Base-by-base conservation (phyloP, 2,329 filamentous ascomycete species). In the Cladophialophora bantiana region DNA sequence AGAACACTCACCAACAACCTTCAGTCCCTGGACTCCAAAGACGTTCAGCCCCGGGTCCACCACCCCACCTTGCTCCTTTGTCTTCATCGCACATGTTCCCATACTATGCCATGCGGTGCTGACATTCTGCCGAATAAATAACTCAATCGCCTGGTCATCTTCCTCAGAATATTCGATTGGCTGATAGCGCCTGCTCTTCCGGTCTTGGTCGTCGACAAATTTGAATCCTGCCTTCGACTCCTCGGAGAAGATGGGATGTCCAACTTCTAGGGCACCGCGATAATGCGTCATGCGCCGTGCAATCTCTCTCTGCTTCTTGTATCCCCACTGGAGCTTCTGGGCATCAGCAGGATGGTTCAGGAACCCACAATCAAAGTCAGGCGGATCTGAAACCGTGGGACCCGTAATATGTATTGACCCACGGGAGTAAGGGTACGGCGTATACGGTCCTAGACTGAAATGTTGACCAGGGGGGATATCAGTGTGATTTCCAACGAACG, bases 271-370 rank as follows among this genome's bases (percentile, higher is more conserved):
- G 66, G 80, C 78, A 32, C 81, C 80, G 10, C 76, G 76, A 75
- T 84, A 88, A 65, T 82, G 79, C 1, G 81, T 76, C 73, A 85
- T 84, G 12, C 86, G 84, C 2, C 88, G 83, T 31, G 82, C 78
- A 60, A 89, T 83, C 75, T 89, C 87, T 2, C 89, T 85, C n/a
- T 82, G 81, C 72, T 84, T 85, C 76, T 90, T 90, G 79, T 90
- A 90, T 0, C 79, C 83, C 87, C 87, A 89, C 9, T 87, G 71
- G 12, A 86, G 83, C 71, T 83, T 86, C 74, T 84, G 84, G n/a
- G 86, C 75, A 1, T 85, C 83, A 69, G 87, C 77, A 10, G 77
- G 71, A 59, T 89, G 84, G 4, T 77, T 81, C 36, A 90, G 80
- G 75, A 83, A 88, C 6, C 87, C 88, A 0, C 83, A 78, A 58